These are phyloP conservation scores for Periconia digitata DNA, from an alignment of 2,329 filamentous ascomycete species.

Conservation along the genomic window DNA sequence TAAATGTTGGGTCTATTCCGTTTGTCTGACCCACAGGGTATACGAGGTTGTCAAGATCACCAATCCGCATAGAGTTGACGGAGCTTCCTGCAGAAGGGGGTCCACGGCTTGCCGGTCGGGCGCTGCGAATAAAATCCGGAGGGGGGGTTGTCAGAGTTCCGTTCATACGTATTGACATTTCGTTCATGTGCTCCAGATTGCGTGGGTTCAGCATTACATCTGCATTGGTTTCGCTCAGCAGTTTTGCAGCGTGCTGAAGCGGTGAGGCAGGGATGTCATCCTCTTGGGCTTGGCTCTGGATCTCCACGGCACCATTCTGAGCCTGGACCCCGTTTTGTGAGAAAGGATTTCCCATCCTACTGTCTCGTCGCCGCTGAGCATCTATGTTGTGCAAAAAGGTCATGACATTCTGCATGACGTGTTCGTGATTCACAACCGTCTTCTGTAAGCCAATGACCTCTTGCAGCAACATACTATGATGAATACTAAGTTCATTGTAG, in stretches of 20 bases:
- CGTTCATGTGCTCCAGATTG: slow-evolving; percentile 67
- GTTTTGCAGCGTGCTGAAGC: slow-evolving; percentile 67
- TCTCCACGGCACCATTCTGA: slow-evolving; percentile 45
- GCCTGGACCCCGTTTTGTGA: slow-evolving; percentile 38
- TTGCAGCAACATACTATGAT: slow-evolving; percentile 65
- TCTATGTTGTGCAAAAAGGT: slow-evolving; percentile 67
- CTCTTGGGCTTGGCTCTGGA: slow-evolving; percentile 49
- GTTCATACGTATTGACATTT: slow-evolving; percentile 58
- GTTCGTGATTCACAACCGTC: slow-evolving; percentile 71
- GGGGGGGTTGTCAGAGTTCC: slow-evolving; percentile 60
- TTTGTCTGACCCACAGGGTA: slow-evolving; percentile 90
- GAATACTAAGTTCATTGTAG: slow-evolving; percentile 74
- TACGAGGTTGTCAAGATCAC: slow-evolving; percentile 71
- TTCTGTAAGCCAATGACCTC: slow-evolving; percentile 67
- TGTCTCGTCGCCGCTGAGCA: slow-evolving; percentile 64
- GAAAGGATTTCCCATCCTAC: slow-evolving; percentile 51
- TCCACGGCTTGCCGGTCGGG: slow-evolving; percentile 49
- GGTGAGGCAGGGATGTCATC: slow-evolving; percentile 69
- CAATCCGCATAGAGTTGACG: slow-evolving; percentile 55
- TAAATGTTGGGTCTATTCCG: slow-evolving; percentile 92
- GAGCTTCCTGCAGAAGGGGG: slow-evolving; percentile 52
- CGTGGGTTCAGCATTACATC: slow-evolving; percentile 65
- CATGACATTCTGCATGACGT: slow-evolving; percentile 72
- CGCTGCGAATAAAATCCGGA: slow-evolving; percentile 55
- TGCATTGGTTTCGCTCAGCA: slow-evolving; percentile 65